phyloP scores from a whole-genome alignment of 225 moss, liverwort and hornwort genomes.

The Pseudoscleropodium purum region DNA sequence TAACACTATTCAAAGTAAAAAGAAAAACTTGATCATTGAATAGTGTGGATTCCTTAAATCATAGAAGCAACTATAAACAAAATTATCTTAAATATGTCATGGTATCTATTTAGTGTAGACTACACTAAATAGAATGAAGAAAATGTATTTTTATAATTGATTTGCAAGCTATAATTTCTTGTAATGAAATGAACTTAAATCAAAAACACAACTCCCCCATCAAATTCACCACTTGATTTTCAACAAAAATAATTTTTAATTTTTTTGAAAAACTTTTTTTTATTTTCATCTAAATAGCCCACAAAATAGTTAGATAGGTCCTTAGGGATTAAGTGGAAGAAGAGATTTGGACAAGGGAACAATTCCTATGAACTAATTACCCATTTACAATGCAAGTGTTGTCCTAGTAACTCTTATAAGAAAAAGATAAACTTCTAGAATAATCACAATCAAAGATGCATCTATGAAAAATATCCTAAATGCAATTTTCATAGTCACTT shows the following conservation, averaged over 20 bases:
- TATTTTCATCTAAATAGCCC: accelerated
- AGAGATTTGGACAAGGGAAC: not conserved
- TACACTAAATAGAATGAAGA: not conserved
- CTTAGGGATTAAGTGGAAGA: not conserved
- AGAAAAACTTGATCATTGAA: not conserved
- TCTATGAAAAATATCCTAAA: not conserved
- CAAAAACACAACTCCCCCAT: not conserved
- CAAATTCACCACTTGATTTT: not conserved
- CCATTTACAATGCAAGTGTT: not conserved
- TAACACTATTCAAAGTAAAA: not conserved
- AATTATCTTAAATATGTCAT: not conserved
- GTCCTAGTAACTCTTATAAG: not conserved
- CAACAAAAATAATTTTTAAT: not conserved
- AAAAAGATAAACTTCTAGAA: not conserved
- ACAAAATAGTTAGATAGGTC: not conserved
- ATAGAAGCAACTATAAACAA: accelerated
- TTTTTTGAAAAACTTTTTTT: no score
- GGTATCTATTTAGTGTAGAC: accelerated
- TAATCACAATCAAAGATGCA: no score
- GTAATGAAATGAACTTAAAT: not conserved
- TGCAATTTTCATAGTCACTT: not conserved
- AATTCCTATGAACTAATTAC: not conserved
- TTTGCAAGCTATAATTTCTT: no score
- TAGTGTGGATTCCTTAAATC: not conserved
- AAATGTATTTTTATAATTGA: not conserved